These are phyloP conservation scores for Candida pseudoviswanathii DNA, from an alignment of 1,139 yeast genomes.

Conservation along the genomic window DNA sequence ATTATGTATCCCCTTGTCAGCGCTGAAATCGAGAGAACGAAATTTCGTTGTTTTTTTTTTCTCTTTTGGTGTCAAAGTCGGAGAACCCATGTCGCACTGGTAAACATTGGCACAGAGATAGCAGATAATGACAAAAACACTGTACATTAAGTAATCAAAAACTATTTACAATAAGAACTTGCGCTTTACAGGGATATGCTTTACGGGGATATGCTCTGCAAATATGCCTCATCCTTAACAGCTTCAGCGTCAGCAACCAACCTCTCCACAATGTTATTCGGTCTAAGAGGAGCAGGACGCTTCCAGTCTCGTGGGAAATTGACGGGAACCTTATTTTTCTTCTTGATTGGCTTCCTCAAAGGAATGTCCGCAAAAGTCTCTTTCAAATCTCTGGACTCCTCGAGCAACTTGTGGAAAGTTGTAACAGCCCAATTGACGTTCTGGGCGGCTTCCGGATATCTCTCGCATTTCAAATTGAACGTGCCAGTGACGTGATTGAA, in stretches of 20 bases:
- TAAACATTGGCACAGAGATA: no score
- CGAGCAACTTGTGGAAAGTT: slow-evolving; percentile 59
- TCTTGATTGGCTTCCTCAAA: slow-evolving; percentile 72
- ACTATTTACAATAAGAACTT: slow-evolving; percentile 3
- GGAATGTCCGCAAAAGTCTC: slow-evolving; percentile 80
- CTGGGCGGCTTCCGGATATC: slow-evolving; percentile 78
- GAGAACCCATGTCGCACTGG: no score
- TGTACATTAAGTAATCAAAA: no score
- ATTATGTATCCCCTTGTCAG: neutral
- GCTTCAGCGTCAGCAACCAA: slow-evolving; percentile 38
- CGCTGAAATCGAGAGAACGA: neutral
- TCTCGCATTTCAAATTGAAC: slow-evolving; percentile 63
- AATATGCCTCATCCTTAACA: slow-evolving; percentile 35
- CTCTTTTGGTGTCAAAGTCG: neutral
- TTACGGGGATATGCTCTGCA: slow-evolving; percentile 28
- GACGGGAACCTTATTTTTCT: slow-evolving; percentile 12
- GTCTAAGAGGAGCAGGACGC: slow-evolving; percentile 17
- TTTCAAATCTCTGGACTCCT: slow-evolving; percentile 60
- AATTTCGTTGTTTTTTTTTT: neutral
- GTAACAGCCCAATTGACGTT: slow-evolving; percentile 76
- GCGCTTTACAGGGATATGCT: slow-evolving; percentile 25
- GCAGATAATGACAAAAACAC: no score
- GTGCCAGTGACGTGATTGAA: slow-evolving; percentile 62
- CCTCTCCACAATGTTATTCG: slow-evolving; percentile 14
- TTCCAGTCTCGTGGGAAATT: slow-evolving; percentile 75